Evolutionary conservation across 148 eudicot species (phyloP), one percentile per base, ranked within the genome.

Genomic region (Rheum nobile): DNA sequence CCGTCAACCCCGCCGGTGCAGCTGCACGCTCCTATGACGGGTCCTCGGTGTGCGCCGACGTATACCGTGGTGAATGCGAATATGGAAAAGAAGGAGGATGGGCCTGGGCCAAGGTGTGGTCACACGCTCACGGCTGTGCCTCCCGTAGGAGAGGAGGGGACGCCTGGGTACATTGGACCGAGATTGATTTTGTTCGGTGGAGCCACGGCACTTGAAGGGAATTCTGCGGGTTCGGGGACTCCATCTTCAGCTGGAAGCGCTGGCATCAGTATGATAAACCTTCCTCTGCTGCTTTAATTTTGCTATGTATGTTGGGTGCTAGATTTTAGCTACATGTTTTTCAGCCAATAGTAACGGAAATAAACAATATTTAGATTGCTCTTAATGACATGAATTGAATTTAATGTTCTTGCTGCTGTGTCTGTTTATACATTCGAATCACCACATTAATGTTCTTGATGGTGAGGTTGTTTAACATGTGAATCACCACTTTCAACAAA

Each of bases 191-290:
- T 95, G 46, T 95, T 95, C 28, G 98, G 98, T 55, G 98, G 98
- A 1, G 98, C 98, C 38, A 95, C 98, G 0, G 98, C 98, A n/a
- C 88, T 95, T 0, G 98, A 95, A 80, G 98, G 98, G 10, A 95
- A 91, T 77, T 87, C 97, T 1, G 94, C 83, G 1, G 89, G 81
- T 31, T 75, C 96, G 1, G 97, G 96, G 79, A 87, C 93, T 77
- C 98, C 98, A 17, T 77, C 98, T 0, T 87, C 98, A 6, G 97
- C 98, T 72, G 98, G 96, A 84, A 90, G 93, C 81, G 98, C 98
- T 4, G 98, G 98, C 81, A 94, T 94, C 73, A 82, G 98, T 94
- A 91, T 70, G 98, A 38, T 41, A 22, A 8, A 41, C 17, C 70
- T 65, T 65, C 38, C 70, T 65, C n/a, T 34, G 11, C 39, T 63